Conservation (phyloP, 2,329 filamentous ascomycete genomes). For the Cordyceps militaris region DNA sequence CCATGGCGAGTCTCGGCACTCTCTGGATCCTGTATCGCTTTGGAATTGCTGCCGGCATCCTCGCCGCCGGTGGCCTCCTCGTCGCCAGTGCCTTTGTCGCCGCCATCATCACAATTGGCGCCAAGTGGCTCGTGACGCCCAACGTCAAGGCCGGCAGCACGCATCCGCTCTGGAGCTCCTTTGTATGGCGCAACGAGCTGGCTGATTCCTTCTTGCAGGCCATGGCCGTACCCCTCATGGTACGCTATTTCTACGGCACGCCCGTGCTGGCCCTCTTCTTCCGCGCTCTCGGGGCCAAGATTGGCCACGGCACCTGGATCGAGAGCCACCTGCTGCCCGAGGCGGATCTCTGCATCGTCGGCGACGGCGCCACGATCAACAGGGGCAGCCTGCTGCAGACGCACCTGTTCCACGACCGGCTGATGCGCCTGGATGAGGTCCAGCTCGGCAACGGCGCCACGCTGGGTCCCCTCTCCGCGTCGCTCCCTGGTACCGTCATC, state of each 20-base stretch:
- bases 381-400: slow-evolving; percentile 18
- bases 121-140: slow-evolving; percentile 18
- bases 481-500: slow-evolving; percentile 18
- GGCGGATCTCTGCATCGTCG: slow-evolving; percentile 16
- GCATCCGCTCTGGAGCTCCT: slow-evolving; percentile 19
- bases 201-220: slow-evolving; percentile 53
- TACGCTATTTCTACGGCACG: slow-evolving; percentile 16
- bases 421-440: slow-evolving; percentile 19
- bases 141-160: slow-evolving; percentile 15
- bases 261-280: slow-evolving; percentile 16
- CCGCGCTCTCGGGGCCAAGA: slow-evolving; percentile 17
- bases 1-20: slow-evolving; percentile 1
- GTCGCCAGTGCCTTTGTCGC: slow-evolving; percentile 7
- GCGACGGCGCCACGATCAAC: slow-evolving; percentile 18
- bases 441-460: slow-evolving; percentile 17
- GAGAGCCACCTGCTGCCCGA: slow-evolving; percentile 20
- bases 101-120: slow-evolving; percentile 13
- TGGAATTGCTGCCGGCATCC: slow-evolving; percentile 14
- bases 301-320: slow-evolving; percentile 19
- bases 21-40: slow-evolving; percentile 13
- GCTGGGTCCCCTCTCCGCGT: slow-evolving; percentile 16
- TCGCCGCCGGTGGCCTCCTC: slow-evolving; percentile 13
- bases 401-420: slow-evolving; percentile 19
- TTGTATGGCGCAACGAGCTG: slow-evolving; percentile 33
- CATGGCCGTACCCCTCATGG: slow-evolving; percentile 16